A percentile compares a stretch with the other conserved stretches of the same genome.
These are phyloP conservation scores for Eucalyptus pauciflora DNA, from an alignment of 345 rosid genomes.

Conservation along the genomic window DNA sequence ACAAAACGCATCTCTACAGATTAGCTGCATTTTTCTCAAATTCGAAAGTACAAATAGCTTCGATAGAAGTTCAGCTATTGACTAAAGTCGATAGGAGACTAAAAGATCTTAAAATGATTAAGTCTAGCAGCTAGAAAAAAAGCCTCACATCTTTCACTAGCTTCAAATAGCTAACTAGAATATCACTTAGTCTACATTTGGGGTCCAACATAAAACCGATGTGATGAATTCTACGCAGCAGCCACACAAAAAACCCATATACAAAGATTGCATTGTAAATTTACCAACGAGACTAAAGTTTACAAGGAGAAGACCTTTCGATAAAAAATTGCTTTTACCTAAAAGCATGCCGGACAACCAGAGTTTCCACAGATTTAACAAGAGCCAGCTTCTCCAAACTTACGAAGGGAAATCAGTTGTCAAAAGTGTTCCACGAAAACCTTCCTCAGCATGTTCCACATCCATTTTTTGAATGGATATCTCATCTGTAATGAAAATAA, in stretches of 20 bases:
- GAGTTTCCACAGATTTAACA: neutral
- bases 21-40: neutral
- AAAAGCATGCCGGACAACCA: neutral
- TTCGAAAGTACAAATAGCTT: neutral
- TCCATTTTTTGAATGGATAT: constrained; percentile 55
- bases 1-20: neutral
- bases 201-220: neutral
- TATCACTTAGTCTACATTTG: neutral
- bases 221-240: neutral
- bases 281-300: neutral
- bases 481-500: constrained; percentile 49
- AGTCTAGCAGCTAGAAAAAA: neutral
- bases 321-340: neutral
- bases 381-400: constrained; percentile 12
- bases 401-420: constrained; percentile 60
- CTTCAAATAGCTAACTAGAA: neutral
- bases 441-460: constrained; percentile 55
- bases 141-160: neutral
- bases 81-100: neutral
- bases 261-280: neutral
- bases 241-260: neutral
- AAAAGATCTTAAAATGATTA: neutral
- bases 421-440: constrained; percentile 87
- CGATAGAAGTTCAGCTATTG: neutral
- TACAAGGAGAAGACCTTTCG: neutral